Evolutionary conservation across 768 basidiomycete species (phyloP).

Genomic region (Lentinula boryana): DNA sequence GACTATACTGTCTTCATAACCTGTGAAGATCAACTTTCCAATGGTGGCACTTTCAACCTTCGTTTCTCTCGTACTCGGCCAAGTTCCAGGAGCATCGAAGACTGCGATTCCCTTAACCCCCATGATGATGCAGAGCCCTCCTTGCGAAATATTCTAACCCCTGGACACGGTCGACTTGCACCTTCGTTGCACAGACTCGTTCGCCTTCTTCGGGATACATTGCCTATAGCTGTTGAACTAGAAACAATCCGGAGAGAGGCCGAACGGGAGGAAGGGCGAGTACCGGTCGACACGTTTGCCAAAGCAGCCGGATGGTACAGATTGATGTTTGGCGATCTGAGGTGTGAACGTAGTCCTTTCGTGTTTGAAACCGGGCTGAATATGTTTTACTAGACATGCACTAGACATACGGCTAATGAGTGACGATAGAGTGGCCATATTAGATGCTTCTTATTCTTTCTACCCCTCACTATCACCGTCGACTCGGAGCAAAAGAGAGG

Average conservation of each 20-base stretch:
- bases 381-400: slow-evolving; percentile 47
- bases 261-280: slow-evolving; percentile 21
- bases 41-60: slow-evolving; percentile 67
- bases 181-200: slow-evolving; percentile 64
- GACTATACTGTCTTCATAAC: slow-evolving; percentile 75
- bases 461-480: slow-evolving; percentile 19
- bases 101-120: slow-evolving; percentile 48
- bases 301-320: slow-evolving; percentile 84
- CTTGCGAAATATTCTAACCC: slow-evolving; percentile 63
- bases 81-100: slow-evolving; percentile 15
- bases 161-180: slow-evolving; percentile 57
- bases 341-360: slow-evolving; percentile 29
- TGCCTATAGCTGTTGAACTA: slow-evolving; percentile 71
- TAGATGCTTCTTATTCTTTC: slow-evolving; percentile 69
- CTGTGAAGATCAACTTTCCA: slow-evolving; percentile 70
- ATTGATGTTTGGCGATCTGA: slow-evolving; percentile 61
- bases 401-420: slow-evolving; percentile 76
- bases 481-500: neutral
- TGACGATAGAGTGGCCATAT: slow-evolving; percentile 55
- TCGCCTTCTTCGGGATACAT: slow-evolving; percentile 63
- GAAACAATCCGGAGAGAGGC: slow-evolving; percentile 43
- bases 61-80: slow-evolving; percentile 52
- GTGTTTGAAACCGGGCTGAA: neutral
- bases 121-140: slow-evolving; percentile 77
- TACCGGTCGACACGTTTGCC: slow-evolving; percentile 57